Conservation (phyloP, 768 basidiomycete species). For the Suillus ampliporus region DNA sequence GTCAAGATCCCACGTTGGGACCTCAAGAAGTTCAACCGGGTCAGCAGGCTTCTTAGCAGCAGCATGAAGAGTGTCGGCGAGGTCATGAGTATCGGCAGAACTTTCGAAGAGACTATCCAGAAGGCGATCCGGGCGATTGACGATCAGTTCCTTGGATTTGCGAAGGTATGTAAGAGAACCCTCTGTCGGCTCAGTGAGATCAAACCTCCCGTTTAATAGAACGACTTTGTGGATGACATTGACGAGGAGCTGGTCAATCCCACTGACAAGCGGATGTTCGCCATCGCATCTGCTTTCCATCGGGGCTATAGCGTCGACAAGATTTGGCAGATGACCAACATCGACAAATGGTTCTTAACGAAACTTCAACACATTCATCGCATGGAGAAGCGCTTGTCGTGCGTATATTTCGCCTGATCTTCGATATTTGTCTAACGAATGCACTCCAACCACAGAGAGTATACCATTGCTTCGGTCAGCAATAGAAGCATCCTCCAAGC, state of each 20-base stretch:
- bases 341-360: constrained; percentile 98
- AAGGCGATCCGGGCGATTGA: constrained; percentile 98
- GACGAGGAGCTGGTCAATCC: constrained; percentile 94
- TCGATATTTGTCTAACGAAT: not conserved
- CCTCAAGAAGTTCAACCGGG: constrained; percentile 95
- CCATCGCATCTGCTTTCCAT: constrained; percentile 93
- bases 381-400: constrained; percentile 83
- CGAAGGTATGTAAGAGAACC: constrained; percentile 57
- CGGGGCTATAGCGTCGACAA: constrained; percentile 94
- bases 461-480: constrained; percentile 68
- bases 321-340: constrained; percentile 97
- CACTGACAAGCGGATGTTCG: constrained; percentile 96
- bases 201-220: constrained; percentile 42
- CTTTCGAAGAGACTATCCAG: constrained; percentile 98
- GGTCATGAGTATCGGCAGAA: constrained; percentile 98
- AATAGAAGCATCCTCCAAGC: constrained; percentile 71
- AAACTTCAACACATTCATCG: constrained; percentile 83
- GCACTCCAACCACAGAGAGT: constrained; percentile 48
- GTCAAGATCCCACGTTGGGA: constrained; percentile 99
- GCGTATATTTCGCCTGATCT: constrained; percentile 35
- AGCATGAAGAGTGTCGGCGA: constrained; percentile 99
- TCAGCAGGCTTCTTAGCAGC: constrained; percentile 87
- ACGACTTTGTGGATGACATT: constrained; percentile 86
- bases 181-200: not conserved
- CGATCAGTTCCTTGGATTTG: constrained; percentile 92